Evolutionary conservation across 1,139 yeast species (phyloP), one percentile per base, ranked within the genome.

Genomic region (Nakaseomyces delphensis): DNA sequence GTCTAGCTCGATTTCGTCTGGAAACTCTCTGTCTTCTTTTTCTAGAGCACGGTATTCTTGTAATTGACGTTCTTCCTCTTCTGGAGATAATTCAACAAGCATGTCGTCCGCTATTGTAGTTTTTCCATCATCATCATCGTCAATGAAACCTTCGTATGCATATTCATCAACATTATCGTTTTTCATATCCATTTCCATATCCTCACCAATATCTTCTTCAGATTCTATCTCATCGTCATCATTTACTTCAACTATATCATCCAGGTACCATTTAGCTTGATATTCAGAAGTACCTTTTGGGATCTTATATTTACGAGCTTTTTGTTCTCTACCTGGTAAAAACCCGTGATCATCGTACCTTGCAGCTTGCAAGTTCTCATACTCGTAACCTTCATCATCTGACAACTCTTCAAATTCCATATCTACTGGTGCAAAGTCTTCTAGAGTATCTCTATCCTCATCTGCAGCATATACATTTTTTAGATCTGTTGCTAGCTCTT

Each of bases 221-320:
- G 67, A 72, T 38, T 69, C 76, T 9, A 41, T 70, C 9, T 68
- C 72, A 7, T 62, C 70, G 11, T 54, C 63, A 8, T 64, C 69
- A 7, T 62, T 68, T 18, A 61, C 70, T 2, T 66, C 74, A 23
- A 79, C 76, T 49, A 73, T 79, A 44, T 78, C 80, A 41, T 76
- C 93, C 40, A 86, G 67, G 54, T 83, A 74, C 98, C 98, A 91
- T 59, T 85, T 77, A 6, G 95, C 85, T 66, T 91, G 98, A 61
- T 89, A 89, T 45, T 83, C 95, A 0, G 96, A 87, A 39, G 95
- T 81, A 18, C 97, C 97, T 56, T 76, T 76, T 15, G 97, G 97
- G 24, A 85, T 68, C 54, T 69, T 74, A 27, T 54, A 59, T 45
- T 64, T 67, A 57, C 65, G 63, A 44, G 59, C 47, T 29, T 53